A percentile compares a stretch with the other conserved stretches of the same genome.
Conservation (phyloP, 768 basidiomycete species). For the Astraeus odoratus region DNA sequence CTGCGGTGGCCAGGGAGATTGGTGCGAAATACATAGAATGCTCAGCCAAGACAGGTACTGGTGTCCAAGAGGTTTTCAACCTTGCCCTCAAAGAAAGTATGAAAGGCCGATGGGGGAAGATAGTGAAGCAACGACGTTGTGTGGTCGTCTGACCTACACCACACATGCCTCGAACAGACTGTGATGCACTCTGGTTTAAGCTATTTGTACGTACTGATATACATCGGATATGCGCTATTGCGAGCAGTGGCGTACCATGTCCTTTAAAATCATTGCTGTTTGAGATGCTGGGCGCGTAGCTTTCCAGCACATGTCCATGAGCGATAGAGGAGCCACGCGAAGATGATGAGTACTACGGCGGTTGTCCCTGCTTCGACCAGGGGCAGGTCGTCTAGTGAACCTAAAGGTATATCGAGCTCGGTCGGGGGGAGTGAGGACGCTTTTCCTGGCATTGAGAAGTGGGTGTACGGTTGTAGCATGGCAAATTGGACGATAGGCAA, state of each 20-base stretch:
- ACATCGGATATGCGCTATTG: slow-evolving; percentile 15
- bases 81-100: slow-evolving; percentile 86
- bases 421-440: slow-evolving; percentile 3
- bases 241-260: slow-evolving; percentile 9
- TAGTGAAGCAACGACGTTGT: slow-evolving; percentile 64
- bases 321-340: slow-evolving; percentile 26
- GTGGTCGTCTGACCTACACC: slow-evolving; percentile 40
- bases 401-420: slow-evolving; percentile 29
- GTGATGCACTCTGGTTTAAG: slow-evolving; percentile 8
- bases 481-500: slow-evolving; percentile 16
- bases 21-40: slow-evolving; percentile 93
- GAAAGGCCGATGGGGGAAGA: slow-evolving; percentile 71
- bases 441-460: slow-evolving; percentile 13
- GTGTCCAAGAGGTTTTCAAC: slow-evolving; percentile 89
- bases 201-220: slow-evolving; percentile 27
- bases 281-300: slow-evolving; percentile 16
- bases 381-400: slow-evolving; percentile 23
- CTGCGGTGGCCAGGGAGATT: slow-evolving; percentile 83
- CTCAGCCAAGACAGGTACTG: slow-evolving; percentile 84
- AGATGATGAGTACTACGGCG: slow-evolving; percentile 24
- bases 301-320: slow-evolving; percentile 19
- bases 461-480: slow-evolving; percentile 13
- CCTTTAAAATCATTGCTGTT: slow-evolving; percentile 15
- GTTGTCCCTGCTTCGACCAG: slow-evolving; percentile 32
- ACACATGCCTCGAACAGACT: slow-evolving; percentile 9